Base-by-base conservation (phyloP, 2,329 filamentous ascomycete species). In the Harringtonia aguacate region DNA sequence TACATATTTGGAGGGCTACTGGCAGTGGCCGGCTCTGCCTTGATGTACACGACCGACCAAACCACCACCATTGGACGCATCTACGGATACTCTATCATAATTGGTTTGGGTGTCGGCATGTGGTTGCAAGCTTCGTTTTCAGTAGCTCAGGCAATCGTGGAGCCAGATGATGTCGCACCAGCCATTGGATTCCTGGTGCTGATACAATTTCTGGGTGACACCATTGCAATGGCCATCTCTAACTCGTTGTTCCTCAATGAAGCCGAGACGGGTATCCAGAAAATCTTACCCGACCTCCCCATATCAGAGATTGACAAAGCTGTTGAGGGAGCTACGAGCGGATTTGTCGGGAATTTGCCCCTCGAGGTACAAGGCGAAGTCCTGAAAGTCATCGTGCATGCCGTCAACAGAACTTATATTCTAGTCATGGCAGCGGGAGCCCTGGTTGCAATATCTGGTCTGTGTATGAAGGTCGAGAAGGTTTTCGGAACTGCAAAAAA, bases 61-160 rank as follows among this genome's bases (percentile, higher is more conserved):
- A 46, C 30, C 13, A 55, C 57, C 1, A 42, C 45, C n/a, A 46
- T 42, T 1, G 44, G 47, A 13, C 39, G 43, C n/a, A 54, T 56
- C 7, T 59, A 58, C 45, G 56, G 57, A 10, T 58, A 54, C 33
- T 33, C 51, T 8, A 55, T 67, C 6, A 53, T 70, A 6, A 46
- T 67, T 1, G 67, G 59, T 3, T 51, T 64, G 9, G 65, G 65
- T 3, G 51, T 55, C 8, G 64, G 64, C 6, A 50, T 55, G 2
- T 58, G 55, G 39, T 48, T 58, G 10, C 61, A 66, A 46, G 57
- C 61, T 1, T 47, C 52, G 8, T 66, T 61, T 46, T 53, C 61
- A 1, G 56, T 66, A n/a, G 61, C 57, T 1, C 61, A 62, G 39
- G 54, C 55, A 3, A 57, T 55, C 12, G 61, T 61, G 8, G 39